Percentiles rank a stretch among this genome's conserved stretches.
Conservation (phyloP, 2,329 filamentous ascomycete species). For the Diaporthe australafricana region DNA sequence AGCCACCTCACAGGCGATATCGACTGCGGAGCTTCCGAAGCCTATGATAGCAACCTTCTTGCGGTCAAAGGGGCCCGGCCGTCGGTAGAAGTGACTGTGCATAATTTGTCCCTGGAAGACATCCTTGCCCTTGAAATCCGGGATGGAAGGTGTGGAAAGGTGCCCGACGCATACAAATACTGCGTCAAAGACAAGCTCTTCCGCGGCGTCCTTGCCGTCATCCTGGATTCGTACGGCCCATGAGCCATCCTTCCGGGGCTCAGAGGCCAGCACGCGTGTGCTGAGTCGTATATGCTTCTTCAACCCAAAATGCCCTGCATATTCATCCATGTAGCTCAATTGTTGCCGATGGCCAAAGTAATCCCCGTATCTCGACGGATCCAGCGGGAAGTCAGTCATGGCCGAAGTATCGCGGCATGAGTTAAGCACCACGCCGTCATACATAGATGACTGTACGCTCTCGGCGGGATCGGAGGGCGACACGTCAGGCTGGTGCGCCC, state of each 20-base stretch:
- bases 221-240: constrained; percentile 46
- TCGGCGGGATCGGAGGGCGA: constrained; percentile 40
- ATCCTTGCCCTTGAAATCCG: constrained; percentile 47
- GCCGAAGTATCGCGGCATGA: constrained; percentile 51
- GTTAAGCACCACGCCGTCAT: constrained; percentile 51
- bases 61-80: constrained; percentile 47
- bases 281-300: constrained; percentile 48
- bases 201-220: constrained; percentile 33
- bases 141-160: constrained; percentile 46
- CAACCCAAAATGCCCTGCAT: constrained; percentile 50
- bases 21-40: constrained; percentile 52
- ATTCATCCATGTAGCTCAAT: constrained; percentile 50
- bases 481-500: constrained; percentile 49
- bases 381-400: constrained; percentile 54
- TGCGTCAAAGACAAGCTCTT: constrained; percentile 47
- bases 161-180: constrained; percentile 51
- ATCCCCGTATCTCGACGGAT: constrained; percentile 50
- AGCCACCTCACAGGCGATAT: constrained; percentile 52
- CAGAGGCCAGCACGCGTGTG: constrained; percentile 47
- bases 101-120: constrained; percentile 49
- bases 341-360: constrained; percentile 51
- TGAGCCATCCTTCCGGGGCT: constrained; percentile 41
- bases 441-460: constrained; percentile 45
- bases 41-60: constrained; percentile 52
- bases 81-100: constrained; percentile 52